Evolutionary conservation across 1,139 yeast species (phyloP), one percentile per base, ranked within the genome.

Genomic region (Yamadazyma friedrichii): DNA sequence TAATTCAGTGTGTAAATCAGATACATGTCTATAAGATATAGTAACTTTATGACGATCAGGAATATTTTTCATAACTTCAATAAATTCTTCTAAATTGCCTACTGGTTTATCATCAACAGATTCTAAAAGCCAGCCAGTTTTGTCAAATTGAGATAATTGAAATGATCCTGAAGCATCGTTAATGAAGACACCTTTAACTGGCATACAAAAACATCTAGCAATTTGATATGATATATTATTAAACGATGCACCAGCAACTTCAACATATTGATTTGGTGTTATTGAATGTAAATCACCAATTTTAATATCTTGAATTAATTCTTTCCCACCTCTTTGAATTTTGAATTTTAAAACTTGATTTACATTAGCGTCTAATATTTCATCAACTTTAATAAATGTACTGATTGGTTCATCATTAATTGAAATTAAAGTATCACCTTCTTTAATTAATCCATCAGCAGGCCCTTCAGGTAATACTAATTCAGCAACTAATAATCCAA

Each of bases 391-490:
- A 32, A 87, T 77, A 54, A 88, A 88, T 8, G 88, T 78, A 3
- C 88, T 72, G 32, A 89, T 80, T 13, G 75, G 68, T 41, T 70
- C 70, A 24, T 78, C 88, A 53, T 88, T 82, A 29, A 89, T 78
- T 2, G 94, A 78, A 15, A 91, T 74, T 44, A 91, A 68, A 31
- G 86, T 81, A 58, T 91, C 98, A 43, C 97, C 97, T 66, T 88
- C 96, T 54, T 82, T 79, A 24, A 91, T 75, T 29, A 73, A 62
- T 0, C 73, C 76, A 54, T 84, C 87, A 0, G 91, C 91, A 1
- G 96, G 97, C 0, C 97, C 97, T 51, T 84, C 82, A 1, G 95
- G 95, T 41, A 91, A 66, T 1, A 89, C 81, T 9, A 88, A 76
- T 46, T 87, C 89, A 1, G 95, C 96, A 1, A 88, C 95, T 33